Percentiles rank a stretch among this genome's conserved stretches.
These are phyloP conservation scores for Paracoccidioides lutzii DNA, from an alignment of 2,329 filamentous ascomycete species.

Conservation along the genomic window DNA sequence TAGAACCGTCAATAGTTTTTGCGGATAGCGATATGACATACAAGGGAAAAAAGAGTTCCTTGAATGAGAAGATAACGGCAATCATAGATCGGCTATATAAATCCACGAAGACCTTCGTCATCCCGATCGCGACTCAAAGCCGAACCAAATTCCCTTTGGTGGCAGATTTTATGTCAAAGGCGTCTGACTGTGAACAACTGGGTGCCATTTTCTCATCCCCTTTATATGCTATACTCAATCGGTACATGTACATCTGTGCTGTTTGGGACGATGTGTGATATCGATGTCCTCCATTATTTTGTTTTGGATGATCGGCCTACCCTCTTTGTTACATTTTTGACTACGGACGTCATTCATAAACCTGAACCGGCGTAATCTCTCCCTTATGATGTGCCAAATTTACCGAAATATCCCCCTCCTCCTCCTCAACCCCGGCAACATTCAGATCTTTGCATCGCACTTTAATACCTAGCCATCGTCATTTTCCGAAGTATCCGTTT, in stretches of 20 bases:
- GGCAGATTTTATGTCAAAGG: slow-evolving; percentile 21
- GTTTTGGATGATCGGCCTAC: neutral
- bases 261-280: slow-evolving; percentile 17
- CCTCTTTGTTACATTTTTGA: neutral
- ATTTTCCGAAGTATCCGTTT: neutral
- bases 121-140: slow-evolving; percentile 9
- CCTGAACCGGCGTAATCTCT: neutral
- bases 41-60: slow-evolving; percentile 26
- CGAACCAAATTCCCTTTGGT: slow-evolving; percentile 14
- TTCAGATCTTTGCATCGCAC: neutral
- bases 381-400: neutral
- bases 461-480: neutral
- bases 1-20: slow-evolving; percentile 29
- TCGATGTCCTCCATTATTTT: neutral
- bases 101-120: slow-evolving; percentile 14
- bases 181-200: slow-evolving; percentile 22
- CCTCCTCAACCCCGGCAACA: neutral
- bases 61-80: slow-evolving; percentile 20
- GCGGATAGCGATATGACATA: slow-evolving; percentile 30
- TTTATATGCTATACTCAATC: slow-evolving; percentile 33
- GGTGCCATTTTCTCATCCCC: slow-evolving; percentile 30
- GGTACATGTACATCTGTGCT: slow-evolving; percentile 36
- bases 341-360: neutral
- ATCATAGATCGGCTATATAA: slow-evolving; percentile 19
- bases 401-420: neutral